Base-by-base conservation (phyloP, 2,329 filamentous ascomycete genomes). In the Pyricularia sp. region DNA sequence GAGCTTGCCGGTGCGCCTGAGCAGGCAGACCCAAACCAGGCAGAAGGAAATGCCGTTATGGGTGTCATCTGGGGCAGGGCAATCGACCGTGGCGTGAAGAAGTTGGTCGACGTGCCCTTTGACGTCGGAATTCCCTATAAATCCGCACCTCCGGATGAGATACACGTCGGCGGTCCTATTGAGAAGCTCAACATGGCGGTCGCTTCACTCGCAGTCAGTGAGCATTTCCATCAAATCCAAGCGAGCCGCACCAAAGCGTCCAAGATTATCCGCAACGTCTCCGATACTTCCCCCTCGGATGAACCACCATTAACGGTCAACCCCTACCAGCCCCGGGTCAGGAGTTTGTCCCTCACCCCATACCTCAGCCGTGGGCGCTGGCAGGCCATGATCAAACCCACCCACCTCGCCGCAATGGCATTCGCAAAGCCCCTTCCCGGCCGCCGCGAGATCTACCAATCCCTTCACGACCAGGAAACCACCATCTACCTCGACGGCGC, bases 401-500 rank as follows among this genome's bases (percentile, higher is more conserved):
- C 25, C n/a, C 42, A 58, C 65, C 23, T 88, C 28, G 82, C 85
- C 17, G 95, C 93, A 0, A 81, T 99, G 1, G 59, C 25, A 26
- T 28, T 63, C 89, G 94, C 76, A 80, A 87, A 73, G 90, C 93
- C 2, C 86, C 88, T 2, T 91, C 93, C 81, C 86, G 95, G 94
- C 4, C 86, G 95, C 64, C 97, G 94, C 75, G 87, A 90, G 72
- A 80, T 84, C 59, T 83, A 20, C 70, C 70, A 59, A 64, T 33
- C 50, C 26, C 68, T 25, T 23, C 42, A 66, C 20, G 68, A 69
- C n/a, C 28, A 23, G 17, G 26, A 58, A 28, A 55, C 14, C 26
- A 11, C 31, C 58, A 69, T 64, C 12, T 91, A 94, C 75, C 86
- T 99, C 25, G 95, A 99, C 76, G 94, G 95, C 10, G 95, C 93